These are phyloP conservation scores for Dysphania ambrosioides DNA, from an alignment of 148 eudicot genomes.

Conservation along the genomic window DNA sequence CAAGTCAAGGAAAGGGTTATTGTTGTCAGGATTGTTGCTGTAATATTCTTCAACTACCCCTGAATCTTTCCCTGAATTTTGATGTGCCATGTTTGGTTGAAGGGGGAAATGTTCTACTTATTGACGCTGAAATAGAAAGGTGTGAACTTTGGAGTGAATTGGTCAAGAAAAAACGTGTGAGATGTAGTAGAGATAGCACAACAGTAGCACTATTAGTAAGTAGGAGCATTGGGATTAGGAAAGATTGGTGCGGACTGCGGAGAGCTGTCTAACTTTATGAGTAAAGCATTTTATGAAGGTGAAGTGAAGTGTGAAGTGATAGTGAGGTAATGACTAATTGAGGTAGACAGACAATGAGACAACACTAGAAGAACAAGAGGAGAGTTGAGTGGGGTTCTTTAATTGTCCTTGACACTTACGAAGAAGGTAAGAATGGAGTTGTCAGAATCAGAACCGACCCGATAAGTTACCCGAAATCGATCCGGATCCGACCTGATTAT, in stretches of 20 bases:
- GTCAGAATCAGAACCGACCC: too few relatives aligned
- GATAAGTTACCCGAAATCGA: too few relatives aligned
- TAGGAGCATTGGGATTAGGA: slow-evolving; percentile 2
- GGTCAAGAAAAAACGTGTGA: too few relatives aligned
- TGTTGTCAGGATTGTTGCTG: not conserved
- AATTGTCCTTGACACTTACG: slow-evolving; percentile 18
- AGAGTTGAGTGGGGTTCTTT: slow-evolving; percentile 11
- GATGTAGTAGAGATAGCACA: slow-evolving; percentile 1
- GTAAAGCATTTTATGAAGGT: too few relatives aligned
- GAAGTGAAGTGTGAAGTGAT: too few relatives aligned
- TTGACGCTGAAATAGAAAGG: too few relatives aligned
- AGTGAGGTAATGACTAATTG: too few relatives aligned
- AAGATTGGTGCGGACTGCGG: slow-evolving; percentile 1
- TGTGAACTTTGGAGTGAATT: too few relatives aligned
- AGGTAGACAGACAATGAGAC: slow-evolving; percentile 9
- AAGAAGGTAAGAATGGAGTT: too few relatives aligned
- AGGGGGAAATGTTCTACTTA: too few relatives aligned
- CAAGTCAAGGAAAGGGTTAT: slow-evolving; percentile 38
- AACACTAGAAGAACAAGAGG: too few relatives aligned
- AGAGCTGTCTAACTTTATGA: slow-evolving; percentile 10
- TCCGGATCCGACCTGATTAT: too few relatives aligned
- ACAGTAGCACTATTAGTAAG: not conserved
- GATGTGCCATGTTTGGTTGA: slow-evolving; percentile 25
- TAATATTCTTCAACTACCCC: not conserved
- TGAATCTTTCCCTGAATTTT: not conserved